phyloP scores from a whole-genome alignment of 2,329 filamentous ascomycete genomes.

The Beauveria sp. region DNA sequence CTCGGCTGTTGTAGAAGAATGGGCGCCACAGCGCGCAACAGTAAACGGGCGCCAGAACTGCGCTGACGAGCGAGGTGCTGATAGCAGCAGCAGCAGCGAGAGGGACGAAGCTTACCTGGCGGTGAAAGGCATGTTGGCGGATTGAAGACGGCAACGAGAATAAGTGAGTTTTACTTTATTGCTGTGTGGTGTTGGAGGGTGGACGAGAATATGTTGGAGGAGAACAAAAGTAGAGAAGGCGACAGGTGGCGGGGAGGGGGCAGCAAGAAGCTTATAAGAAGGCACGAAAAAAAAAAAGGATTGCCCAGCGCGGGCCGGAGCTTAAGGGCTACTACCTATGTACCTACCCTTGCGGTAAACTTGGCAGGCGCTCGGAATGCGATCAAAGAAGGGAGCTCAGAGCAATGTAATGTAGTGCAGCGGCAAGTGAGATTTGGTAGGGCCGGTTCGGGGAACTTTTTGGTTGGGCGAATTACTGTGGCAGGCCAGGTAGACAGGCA shows the following conservation, averaged over 20 bases:
- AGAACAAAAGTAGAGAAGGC: neutral
- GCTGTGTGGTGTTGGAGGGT: neutral
- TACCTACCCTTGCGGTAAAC: neutral
- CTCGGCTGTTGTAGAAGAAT: neutral
- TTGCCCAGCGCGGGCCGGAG: neutral
- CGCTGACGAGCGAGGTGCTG: neutral
- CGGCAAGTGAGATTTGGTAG: neutral
- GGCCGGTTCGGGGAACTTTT: neutral
- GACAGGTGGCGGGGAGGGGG: neutral
- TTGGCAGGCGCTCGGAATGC: neutral
- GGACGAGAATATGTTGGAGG: neutral
- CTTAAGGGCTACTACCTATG: neutral
- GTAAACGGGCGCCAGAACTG: neutral
- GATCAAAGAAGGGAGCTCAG: neutral
- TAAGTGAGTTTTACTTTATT: neutral
- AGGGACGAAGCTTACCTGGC: slow-evolving; percentile 37
- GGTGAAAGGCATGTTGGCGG: slow-evolving; percentile 50
- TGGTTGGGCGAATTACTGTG: neutral
- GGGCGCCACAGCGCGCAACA: neutral
- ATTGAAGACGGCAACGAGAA: slow-evolving; percentile 6
- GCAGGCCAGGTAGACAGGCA: too few species aligned
- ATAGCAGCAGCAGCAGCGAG: neutral
- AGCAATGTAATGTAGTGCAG: neutral
- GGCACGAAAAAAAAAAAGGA: neutral
- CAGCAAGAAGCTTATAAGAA: slow-evolving; percentile 11